Conservation (phyloP, 2,329 filamentous ascomycete species). For the Ascochyta viciae-villosae region DNA sequence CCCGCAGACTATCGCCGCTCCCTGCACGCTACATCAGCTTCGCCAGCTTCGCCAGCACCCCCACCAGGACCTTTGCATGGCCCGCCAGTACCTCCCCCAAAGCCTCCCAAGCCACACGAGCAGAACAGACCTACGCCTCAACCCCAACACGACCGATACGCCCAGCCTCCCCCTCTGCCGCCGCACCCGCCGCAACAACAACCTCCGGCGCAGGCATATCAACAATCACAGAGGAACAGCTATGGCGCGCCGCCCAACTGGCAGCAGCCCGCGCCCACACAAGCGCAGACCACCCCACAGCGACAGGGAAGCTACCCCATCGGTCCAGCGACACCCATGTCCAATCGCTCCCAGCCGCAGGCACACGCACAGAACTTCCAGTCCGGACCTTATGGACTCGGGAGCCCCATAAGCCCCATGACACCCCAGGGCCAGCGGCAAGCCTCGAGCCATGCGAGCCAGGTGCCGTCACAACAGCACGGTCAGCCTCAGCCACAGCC, state of each 20-base stretch:
- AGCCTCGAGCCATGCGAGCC: conserved; percentile 30
- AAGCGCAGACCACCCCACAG: conserved; percentile 25
- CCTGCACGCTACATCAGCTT: conserved; percentile 37
- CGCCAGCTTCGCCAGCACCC: conserved; percentile 45
- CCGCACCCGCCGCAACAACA: conserved; percentile 41
- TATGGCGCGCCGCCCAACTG: conserved; percentile 22
- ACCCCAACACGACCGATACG: conserved; percentile 36
- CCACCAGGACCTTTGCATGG: conserved; percentile 20
- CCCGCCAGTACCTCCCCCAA: conserved; percentile 52
- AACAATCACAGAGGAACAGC: conserved; percentile 29
- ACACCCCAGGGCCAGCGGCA: conserved; percentile 37
- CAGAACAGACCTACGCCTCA: conserved; percentile 33
- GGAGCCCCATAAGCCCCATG: conserved; percentile 49
- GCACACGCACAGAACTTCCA: conserved; percentile 36
- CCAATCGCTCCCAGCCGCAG: conserved; percentile 39
- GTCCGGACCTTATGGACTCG: conserved; percentile 31
- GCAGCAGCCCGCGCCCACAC: conserved; percentile 22
- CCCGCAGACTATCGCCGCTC: conserved; percentile 63
- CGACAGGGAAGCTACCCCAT: conserved; percentile 34
- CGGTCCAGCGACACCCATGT: conserved; percentile 34
- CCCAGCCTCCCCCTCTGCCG: conserved; percentile 44
- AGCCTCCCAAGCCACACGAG: conserved; percentile 55
- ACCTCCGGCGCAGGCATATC: conserved; percentile 24
- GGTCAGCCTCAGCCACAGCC: conserved; percentile 19
- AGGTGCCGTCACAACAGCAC: conserved; percentile 25